These are phyloP conservation scores for Nitzschia sp. DNA, from an alignment of 108 stramenopile genomes.

Conservation along the genomic window DNA sequence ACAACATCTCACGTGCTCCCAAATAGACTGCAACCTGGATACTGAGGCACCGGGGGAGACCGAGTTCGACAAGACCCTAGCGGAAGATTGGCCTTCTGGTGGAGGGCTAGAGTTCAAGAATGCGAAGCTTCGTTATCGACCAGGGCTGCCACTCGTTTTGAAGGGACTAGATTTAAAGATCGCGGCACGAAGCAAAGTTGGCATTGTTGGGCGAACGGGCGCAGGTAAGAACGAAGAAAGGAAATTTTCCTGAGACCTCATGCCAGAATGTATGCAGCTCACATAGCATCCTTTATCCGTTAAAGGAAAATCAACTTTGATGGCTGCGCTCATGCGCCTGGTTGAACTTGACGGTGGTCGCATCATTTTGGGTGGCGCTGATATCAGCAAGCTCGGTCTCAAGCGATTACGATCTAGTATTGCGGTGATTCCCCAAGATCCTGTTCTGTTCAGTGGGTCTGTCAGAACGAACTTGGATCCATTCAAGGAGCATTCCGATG, in stretches of 20 bases:
- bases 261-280: neutral
- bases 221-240: constrained; percentile 1
- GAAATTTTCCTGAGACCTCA: neutral
- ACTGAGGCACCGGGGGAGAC: constrained; percentile 50
- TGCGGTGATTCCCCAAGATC: constrained; percentile 93
- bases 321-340: constrained; percentile 71
- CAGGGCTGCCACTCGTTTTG: constrained; percentile 75
- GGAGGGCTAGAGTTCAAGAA: constrained; percentile 69
- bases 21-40: constrained; percentile 43
- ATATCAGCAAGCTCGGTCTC: constrained; percentile 69
- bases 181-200: constrained; percentile 57
- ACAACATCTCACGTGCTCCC: too few relatives aligned
- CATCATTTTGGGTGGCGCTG: constrained; percentile 84
- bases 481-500: constrained; percentile 61
- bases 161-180: constrained; percentile 68
- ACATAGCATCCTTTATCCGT: too few relatives aligned
- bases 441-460: constrained; percentile 86
- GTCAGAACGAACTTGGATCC: constrained; percentile 91
- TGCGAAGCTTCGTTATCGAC: constrained; percentile 71
- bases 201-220: constrained; percentile 47
- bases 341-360: constrained; percentile 67
- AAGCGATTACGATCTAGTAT: constrained; percentile 66
- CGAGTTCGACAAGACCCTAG: constrained; percentile 29
- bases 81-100: constrained; percentile 58
- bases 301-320: constrained; percentile 54